Base-by-base conservation (phyloP, 768 basidiomycete genomes). In the Boletus eberwhitei region DNA sequence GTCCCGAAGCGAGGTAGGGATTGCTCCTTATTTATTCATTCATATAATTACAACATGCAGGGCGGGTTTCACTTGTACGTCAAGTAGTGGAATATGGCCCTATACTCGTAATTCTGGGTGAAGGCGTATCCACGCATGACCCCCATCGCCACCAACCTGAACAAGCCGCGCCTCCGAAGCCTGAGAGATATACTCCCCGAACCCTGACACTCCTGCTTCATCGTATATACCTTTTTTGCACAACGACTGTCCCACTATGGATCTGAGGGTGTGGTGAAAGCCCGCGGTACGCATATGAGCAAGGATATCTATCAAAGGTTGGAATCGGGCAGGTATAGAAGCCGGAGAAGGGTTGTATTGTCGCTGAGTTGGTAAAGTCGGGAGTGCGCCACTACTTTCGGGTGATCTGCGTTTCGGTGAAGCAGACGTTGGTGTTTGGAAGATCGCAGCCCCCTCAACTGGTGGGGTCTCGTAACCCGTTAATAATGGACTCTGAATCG, bases 141-240 rank as follows among this genome's bases (percentile, higher is more conserved):
- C 70, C 26, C 68, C 72, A 40, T 38, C 41, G 4, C 77, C 78
- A 29, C 80, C 80, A 14, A 72, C 66, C 39, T 72, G 69, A 49
- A 80, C 59, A 31, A 81, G 67, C 22, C 70, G 73, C 14, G 58
- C 66, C 52, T 73, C 64, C 37, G 68, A 65, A 13, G 81, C 81
- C 50, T 73, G 55, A 9, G 55, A 58, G 13, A 70, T 48, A 57
- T 81, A 83, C 39, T 76, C 71, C 17, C 66, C 66, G 57, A 81
- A 79, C 24, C 63, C 73, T 7, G 70, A 29, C 5, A 74, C 76
- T 2, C 77, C 75, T 11, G 75, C 78, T 34, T 63, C 62, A 60
- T 64, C 59, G 49, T 79, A 81, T 2, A 74, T 63, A 2, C 39
- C 31, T 57, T 60, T 48, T 62, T 60, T 48, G 63, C 67, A 34